Conservation (phyloP, 176 grass and related monocot genomes). For the Bolboschoenus planiculmis region DNA sequence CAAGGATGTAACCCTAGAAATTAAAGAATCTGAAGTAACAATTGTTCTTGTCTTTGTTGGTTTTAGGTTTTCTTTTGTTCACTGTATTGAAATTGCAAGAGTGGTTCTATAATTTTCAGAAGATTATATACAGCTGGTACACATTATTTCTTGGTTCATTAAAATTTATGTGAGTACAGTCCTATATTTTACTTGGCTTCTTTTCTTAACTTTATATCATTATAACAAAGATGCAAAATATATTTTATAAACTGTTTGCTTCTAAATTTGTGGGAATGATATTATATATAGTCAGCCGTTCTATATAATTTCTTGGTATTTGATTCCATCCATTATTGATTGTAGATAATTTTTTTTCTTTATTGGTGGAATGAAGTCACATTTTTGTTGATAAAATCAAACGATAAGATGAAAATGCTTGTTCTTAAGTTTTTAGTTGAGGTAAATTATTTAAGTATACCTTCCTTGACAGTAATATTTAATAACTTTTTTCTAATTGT, state of each 20-base stretch:
- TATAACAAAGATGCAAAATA: neutral
- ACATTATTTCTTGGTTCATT: neutral
- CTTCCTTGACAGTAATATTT: too few species aligned
- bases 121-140: neutral
- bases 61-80: neutral
- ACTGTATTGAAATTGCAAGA: neutral
- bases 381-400: neutral
- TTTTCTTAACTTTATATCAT: too few species aligned
- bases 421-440: neutral
- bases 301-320: neutral
- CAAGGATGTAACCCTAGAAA: neutral
- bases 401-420: neutral
- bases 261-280: neutral
- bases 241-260: neutral
- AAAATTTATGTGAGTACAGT: neutral
- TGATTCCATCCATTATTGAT: neutral
- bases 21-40: neutral
- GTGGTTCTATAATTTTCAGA: too few species aligned
- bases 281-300: neutral
- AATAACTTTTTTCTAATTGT: neutral
- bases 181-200: too few species aligned
- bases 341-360: neutral
- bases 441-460: neutral
- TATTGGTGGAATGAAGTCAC: neutral
- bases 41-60: neutral